Evolutionary conservation across 305 asterid genomes (phyloP).

Genomic region (Fraxinus greggii): DNA sequence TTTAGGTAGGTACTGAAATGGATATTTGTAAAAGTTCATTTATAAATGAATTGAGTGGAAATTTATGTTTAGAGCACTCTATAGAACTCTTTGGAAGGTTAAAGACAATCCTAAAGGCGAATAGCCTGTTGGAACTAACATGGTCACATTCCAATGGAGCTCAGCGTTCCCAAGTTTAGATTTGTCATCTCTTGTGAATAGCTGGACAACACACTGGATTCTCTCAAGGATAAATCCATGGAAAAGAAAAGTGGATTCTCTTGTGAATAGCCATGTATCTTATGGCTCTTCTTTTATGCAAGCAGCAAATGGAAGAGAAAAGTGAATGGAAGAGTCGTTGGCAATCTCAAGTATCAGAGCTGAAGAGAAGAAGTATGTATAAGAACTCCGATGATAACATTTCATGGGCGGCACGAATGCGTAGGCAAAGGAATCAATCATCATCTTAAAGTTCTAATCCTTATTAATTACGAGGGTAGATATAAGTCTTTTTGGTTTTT

Average conservation of each 20-base stretch:
- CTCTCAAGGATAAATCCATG: not conserved
- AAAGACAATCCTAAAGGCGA: not conserved
- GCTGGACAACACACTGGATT: not conserved
- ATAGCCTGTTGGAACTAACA: not conserved
- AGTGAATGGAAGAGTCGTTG: slow-evolving; percentile 62
- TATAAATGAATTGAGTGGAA: not conserved
- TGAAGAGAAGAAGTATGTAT: slow-evolving; percentile 49
- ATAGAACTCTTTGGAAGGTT: not conserved
- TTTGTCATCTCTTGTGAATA: not conserved
- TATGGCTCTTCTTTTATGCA: not conserved
- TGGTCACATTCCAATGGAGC: not conserved
- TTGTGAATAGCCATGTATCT: no score
- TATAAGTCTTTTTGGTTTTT: not conserved
- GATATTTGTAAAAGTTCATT: not conserved
- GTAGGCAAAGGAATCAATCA: slow-evolving; percentile 44
- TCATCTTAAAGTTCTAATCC: slow-evolving; percentile 21
- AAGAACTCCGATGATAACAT: slow-evolving; percentile 35
- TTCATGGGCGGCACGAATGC: slow-evolving; percentile 77
- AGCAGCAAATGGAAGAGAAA: slow-evolving; percentile 50
- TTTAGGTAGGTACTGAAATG: not conserved
- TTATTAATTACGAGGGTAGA: not conserved
- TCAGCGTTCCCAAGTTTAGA: not conserved
- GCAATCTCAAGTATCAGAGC: slow-evolving; percentile 62
- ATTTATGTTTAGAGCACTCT: not conserved
- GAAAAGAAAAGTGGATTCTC: not conserved